These are phyloP conservation scores for Coniella lustricola DNA, from an alignment of 2,329 filamentous ascomycete species.

Conservation along the genomic window DNA sequence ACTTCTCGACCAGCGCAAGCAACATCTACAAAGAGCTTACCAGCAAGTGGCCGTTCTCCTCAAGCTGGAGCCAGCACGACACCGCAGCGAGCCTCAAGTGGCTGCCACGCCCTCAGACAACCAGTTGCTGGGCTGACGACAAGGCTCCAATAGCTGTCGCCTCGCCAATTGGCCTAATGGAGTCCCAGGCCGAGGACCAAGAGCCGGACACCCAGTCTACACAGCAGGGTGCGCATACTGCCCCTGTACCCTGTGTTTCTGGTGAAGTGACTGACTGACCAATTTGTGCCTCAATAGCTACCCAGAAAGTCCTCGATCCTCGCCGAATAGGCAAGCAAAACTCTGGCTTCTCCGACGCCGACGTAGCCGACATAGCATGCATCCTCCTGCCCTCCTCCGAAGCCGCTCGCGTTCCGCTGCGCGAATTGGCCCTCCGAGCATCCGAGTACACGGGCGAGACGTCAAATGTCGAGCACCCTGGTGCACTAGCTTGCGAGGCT, in stretches of 20 bases:
- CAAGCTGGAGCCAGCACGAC: background rate
- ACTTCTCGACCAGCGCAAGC: background rate
- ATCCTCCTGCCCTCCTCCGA: constrained; percentile 74
- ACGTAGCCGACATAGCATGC: constrained; percentile 83
- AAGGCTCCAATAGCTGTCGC: background rate
- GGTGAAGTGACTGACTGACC: constrained; percentile 1
- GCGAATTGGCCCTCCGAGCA: constrained; percentile 39
- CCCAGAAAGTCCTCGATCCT: constrained; percentile 75
- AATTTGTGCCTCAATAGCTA: constrained; percentile 40
- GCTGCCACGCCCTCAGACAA: constrained; percentile 2
- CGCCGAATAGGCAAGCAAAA: constrained; percentile 72
- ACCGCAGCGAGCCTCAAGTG: background rate
- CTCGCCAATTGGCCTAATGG: constrained; percentile 13
- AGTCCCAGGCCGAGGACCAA: constrained; percentile 5
- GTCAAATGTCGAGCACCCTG: constrained; percentile 45
- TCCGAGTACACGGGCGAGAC: constrained; percentile 44
- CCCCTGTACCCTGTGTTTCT: background rate
- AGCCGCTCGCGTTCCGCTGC: constrained; percentile 65
- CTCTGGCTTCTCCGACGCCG: constrained; percentile 74
- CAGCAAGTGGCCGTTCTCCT: background rate
- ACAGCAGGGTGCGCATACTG: constrained; percentile 15
- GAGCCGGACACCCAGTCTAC: constrained; percentile 11
- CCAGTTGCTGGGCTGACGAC: constrained; percentile 9
- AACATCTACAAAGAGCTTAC: background rate
- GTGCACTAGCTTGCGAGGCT: constrained; percentile 28